Evolutionary conservation across 2,329 filamentous ascomycete species (phyloP).

Genomic region (Exophiala viscosa): DNA sequence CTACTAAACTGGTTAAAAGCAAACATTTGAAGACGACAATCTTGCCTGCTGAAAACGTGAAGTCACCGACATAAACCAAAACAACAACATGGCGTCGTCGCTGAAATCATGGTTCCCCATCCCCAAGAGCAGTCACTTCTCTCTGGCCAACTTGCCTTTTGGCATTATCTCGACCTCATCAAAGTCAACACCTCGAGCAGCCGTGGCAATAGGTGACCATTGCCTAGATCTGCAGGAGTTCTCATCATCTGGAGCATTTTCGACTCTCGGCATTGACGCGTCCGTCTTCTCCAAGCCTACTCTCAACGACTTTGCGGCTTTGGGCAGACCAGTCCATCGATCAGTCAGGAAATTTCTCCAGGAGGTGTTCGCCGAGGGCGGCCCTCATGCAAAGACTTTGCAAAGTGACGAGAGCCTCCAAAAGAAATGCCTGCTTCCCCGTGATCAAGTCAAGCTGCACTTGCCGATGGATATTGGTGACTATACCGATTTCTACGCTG

Average conservation of each 20-base stretch:
- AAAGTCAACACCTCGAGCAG: slow-evolving; percentile 57
- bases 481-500: slow-evolving; percentile 83
- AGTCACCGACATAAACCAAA: not conserved
- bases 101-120: slow-evolving; percentile 59
- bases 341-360: slow-evolving; percentile 68
- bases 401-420: slow-evolving; percentile 59
- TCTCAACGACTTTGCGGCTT: slow-evolving; percentile 68
- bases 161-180: slow-evolving; percentile 68
- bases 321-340: slow-evolving; percentile 65
- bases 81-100: slow-evolving; percentile 18
- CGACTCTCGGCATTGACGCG: slow-evolving; percentile 55
- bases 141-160: slow-evolving; percentile 76
- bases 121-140: slow-evolving; percentile 63
- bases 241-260: slow-evolving; percentile 57
- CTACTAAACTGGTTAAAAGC: not conserved
- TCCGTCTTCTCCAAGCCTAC: slow-evolving; percentile 62
- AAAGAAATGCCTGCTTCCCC: slow-evolving; percentile 56
- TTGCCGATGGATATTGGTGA: slow-evolving; percentile 75
- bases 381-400: slow-evolving; percentile 58
- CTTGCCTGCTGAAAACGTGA: not conserved
- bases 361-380: slow-evolving; percentile 59
- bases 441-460: slow-evolving; percentile 60
- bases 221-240: slow-evolving; percentile 67
- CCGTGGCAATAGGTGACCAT: slow-evolving; percentile 68
- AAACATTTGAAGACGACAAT: not conserved